Evolutionary conservation across 352 stramenopile species (phyloP).

Genomic region (Aphanomyces astaci): DNA sequence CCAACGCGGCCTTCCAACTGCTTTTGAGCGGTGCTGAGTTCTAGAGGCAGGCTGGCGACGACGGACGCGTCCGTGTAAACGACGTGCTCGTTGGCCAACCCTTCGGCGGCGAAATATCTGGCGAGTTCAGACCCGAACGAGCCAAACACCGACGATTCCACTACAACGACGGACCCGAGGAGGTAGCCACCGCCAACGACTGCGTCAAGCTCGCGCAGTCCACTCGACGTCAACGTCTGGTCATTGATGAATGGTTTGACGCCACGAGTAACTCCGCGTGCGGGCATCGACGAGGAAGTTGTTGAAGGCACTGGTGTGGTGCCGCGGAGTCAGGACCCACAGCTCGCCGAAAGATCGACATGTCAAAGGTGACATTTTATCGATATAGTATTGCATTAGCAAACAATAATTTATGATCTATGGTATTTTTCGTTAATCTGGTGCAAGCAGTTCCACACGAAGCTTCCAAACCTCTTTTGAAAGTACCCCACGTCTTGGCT

Average conservation of each 20-base stretch:
- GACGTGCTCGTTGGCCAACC: conserved; percentile 38
- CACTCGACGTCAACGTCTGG: conserved; percentile 48
- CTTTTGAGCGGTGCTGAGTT: conserved; percentile 58
- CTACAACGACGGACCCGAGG: conserved; percentile 39
- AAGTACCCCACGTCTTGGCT: too few relatives aligned
- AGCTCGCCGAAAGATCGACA: conserved; percentile 21
- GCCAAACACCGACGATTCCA: conserved; percentile 29
- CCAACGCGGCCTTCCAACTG: conserved; percentile 54
- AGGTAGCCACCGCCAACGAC: conserved; percentile 48
- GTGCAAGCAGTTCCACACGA: too few relatives aligned
- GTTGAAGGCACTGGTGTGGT: background rate
- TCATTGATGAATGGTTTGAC: conserved; percentile 65
- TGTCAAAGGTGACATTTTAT: background rate
- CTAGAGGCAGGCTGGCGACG: conserved; percentile 38
- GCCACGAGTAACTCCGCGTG: conserved; percentile 26
- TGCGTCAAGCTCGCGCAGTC: conserved; percentile 44
- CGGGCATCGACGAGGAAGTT: background rate
- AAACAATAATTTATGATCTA: too few relatives aligned
- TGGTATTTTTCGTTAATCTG: too few relatives aligned
- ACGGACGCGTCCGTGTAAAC: conserved; percentile 35
- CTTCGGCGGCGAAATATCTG: conserved; percentile 58
- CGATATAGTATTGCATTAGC: background rate
- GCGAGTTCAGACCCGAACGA: conserved; percentile 39
- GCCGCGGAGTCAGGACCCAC: background rate
- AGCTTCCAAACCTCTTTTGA: too few relatives aligned